Conservation (phyloP, 83 land plant species). For the Diphasiastrum complanatum region DNA sequence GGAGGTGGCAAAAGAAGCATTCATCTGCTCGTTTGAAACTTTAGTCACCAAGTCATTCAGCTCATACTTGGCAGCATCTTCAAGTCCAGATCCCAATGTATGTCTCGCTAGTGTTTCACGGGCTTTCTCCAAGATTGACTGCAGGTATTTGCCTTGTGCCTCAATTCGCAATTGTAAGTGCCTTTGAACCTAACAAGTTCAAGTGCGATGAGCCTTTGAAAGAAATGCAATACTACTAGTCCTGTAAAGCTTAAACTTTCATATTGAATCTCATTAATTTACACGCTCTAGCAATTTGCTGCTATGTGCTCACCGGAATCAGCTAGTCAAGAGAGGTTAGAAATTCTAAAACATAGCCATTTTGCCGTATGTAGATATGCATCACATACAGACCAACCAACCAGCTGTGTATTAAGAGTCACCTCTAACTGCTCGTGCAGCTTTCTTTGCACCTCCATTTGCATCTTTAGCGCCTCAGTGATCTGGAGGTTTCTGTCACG, state of each 20-base stretch:
- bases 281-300: too few relatives aligned
- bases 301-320: too few relatives aligned
- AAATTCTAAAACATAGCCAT: too few relatives aligned
- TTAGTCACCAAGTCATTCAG: conserved; percentile 1
- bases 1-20: too few relatives aligned
- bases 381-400: too few relatives aligned
- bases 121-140: conserved; percentile 15
- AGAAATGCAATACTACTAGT: too few relatives aligned
- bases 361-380: too few relatives aligned
- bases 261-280: too few relatives aligned
- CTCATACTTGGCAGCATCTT: conserved; percentile 1
- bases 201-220: too few relatives aligned
- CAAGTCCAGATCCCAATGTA: background rate
- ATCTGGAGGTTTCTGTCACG: conserved; percentile 42
- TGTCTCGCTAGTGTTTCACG: conserved; percentile 5
- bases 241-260: too few relatives aligned
- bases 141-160: conserved; percentile 19
- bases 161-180: conserved; percentile 18
- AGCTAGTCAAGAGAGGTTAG: too few relatives aligned
- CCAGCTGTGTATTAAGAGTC: too few relatives aligned
- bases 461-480: conserved; percentile 44
- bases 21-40: conserved; percentile 7
- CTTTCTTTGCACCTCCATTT: conserved; percentile 54
- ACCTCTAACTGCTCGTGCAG: conserved; percentile 62
- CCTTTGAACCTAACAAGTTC: conserved; percentile 12